A percentile compares a stretch with the other conserved stretches of the same genome.
These are phyloP conservation scores for Volvariella volvacea DNA, from an alignment of 1,284 basidiomycete genomes.

Conservation along the genomic window DNA sequence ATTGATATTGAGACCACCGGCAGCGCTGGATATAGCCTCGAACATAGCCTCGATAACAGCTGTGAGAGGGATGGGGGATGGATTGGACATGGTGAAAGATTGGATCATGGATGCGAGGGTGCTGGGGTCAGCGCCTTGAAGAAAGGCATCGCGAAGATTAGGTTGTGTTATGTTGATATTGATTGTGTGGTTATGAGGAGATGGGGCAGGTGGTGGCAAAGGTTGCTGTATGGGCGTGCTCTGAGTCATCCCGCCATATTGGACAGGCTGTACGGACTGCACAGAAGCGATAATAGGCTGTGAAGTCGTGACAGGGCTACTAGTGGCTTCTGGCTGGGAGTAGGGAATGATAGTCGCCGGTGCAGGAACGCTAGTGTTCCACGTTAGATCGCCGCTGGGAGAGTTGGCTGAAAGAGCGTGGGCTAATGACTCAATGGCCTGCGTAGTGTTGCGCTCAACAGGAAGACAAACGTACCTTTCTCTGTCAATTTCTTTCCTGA, in stretches of 20 bases:
- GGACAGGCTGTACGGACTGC: conserved; percentile 10
- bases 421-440: not conserved
- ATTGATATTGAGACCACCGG: conserved; percentile 14
- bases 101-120: conserved; percentile 46
- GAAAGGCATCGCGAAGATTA: conserved; percentile 41
- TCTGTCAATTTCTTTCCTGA: conserved; percentile 40
- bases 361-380: conserved; percentile 25
- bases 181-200: conserved; percentile 21
- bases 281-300: conserved; percentile 29
- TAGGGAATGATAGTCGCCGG: conserved; percentile 23
- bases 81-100: conserved; percentile 34
- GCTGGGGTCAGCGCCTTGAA: conserved; percentile 34
- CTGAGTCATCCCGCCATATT: conserved; percentile 27
- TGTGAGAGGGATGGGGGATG: conserved; percentile 38
- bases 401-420: not conserved
- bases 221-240: conserved; percentile 12
- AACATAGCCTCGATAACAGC: conserved; percentile 44
- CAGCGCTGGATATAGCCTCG: conserved; percentile 34
- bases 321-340: conserved; percentile 22
- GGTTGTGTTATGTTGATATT: conserved; percentile 25
- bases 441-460: not conserved
- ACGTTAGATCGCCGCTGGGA: conserved; percentile 10
- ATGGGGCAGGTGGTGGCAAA: conserved; percentile 14
- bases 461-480: conserved; percentile 27
- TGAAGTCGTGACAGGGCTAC: conserved; percentile 22